Conservation (phyloP, 208 protist genomes). For the Acanthamoeba lenticulata region DNA sequence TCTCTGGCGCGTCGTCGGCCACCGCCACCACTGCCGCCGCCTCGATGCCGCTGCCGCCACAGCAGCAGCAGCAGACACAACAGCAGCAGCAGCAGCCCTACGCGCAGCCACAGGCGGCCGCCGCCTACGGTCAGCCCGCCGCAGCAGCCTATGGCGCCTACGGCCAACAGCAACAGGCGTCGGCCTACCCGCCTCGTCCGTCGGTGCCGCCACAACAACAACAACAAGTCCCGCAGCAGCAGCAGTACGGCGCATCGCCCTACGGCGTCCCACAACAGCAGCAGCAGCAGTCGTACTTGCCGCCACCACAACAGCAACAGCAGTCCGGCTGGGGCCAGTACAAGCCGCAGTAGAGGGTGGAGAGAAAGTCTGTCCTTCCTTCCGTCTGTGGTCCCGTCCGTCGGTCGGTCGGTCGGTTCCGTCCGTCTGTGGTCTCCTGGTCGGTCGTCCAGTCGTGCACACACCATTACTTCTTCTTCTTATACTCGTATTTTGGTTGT, state of each 20-base stretch:
- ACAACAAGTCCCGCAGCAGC: neutral
- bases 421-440: no score
- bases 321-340: neutral
- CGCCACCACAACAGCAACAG: neutral
- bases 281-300: neutral
- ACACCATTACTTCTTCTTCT: no score
- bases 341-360: neutral
- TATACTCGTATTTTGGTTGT: no score
- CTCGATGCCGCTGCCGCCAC: neutral
- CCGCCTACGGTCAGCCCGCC: neutral
- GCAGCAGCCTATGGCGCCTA: neutral
- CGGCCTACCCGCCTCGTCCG: neutral
- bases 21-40: neutral
- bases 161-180: neutral
- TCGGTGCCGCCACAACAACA: neutral
- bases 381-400: no score
- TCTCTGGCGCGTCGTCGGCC: neutral
- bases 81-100: neutral
- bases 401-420: no score
- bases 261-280: neutral
- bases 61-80: neutral
- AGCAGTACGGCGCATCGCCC: neutral
- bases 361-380: no score
- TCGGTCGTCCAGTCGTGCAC: no score
- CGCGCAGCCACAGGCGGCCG: neutral